Evolutionary conservation across 2,329 filamentous ascomycete species (phyloP), one percentile per base, ranked within the genome.

Genomic region (Xylaria sp.): DNA sequence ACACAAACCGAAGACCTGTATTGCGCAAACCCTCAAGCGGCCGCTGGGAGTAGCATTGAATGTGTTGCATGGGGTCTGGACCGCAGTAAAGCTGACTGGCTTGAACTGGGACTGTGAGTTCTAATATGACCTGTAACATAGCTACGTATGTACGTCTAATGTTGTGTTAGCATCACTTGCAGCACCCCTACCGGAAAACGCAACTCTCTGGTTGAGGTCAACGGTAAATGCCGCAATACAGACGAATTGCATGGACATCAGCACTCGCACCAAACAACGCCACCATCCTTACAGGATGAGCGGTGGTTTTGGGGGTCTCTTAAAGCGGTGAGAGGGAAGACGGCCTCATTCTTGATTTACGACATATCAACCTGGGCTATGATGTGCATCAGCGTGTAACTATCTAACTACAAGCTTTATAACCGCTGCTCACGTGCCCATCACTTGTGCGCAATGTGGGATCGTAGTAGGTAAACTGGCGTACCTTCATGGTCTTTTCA

Each of bases 191-290:
- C 65, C 67, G 38, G 13, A 51, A 67, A 46, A 59, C 38, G 38
- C 20, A 59, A 44, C 26, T 33, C 38, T 62, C 17, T 67, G 67
- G 65, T 61, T 28, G 60, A 42, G 59, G 44, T 59, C 46, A 38
- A 59, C 62, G 66, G 66, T 44, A 68, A 68, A 66, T 66, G 9
- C 66, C 66, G 66, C 63, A 63, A 11, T 3, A 36, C 15, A 46
- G 38, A 40, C 51, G 31, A 44, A 51, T 51, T 68, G 40, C 26
- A 26, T 44, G 33, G 23, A 42, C 57, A 44, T 53, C 56, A 60
- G 31, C 49, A 33, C 31, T 65, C 26, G 15, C 17, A 51, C 49
- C 66, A 13, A 51, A 56, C 38, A 36, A 36, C 65, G 56, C 57
- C 62, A 68, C 57, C 57, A 62, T 38, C 36, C 15, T 46, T 36